Conservation (phyloP, 2,329 filamentous ascomycete species). For the Botrytis galanthina region DNA sequence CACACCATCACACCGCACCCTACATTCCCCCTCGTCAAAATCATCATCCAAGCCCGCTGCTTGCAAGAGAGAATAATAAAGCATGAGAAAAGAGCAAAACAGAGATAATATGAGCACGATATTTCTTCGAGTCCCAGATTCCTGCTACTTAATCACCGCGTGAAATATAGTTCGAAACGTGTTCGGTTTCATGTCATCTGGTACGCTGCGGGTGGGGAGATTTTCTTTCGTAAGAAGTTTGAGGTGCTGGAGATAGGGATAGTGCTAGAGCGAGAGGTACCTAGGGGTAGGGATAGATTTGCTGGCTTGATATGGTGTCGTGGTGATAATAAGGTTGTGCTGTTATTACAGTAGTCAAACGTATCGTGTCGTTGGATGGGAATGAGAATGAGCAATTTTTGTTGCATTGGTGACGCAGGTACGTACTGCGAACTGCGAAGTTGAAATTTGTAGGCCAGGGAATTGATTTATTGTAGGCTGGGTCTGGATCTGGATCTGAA, state of each 20-base stretch:
- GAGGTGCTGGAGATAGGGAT: not conserved
- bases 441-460: too few relatives aligned
- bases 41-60: not conserved
- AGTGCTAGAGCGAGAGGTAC: too few relatives aligned
- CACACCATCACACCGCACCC: not conserved
- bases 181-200: not conserved
- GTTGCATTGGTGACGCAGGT: not conserved
- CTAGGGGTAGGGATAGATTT: too few relatives aligned
- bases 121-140: not conserved
- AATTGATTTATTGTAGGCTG: rapidly evolving
- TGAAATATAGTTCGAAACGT: not conserved
- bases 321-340: not conserved
- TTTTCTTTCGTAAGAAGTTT: not conserved
- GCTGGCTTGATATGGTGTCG: too few relatives aligned
- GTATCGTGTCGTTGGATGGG: rapidly evolving
- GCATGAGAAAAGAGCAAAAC: not conserved
- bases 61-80: not conserved
- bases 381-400: not conserved
- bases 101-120: not conserved
- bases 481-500: too few relatives aligned
- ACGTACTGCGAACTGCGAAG: too few relatives aligned
- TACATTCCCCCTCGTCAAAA: not conserved
- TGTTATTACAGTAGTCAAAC: not conserved
- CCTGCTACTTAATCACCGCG: too few relatives aligned
- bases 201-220: not conserved